Base-by-base conservation (phyloP, 805 yeast species). In the Ascoidea tarda region DNA sequence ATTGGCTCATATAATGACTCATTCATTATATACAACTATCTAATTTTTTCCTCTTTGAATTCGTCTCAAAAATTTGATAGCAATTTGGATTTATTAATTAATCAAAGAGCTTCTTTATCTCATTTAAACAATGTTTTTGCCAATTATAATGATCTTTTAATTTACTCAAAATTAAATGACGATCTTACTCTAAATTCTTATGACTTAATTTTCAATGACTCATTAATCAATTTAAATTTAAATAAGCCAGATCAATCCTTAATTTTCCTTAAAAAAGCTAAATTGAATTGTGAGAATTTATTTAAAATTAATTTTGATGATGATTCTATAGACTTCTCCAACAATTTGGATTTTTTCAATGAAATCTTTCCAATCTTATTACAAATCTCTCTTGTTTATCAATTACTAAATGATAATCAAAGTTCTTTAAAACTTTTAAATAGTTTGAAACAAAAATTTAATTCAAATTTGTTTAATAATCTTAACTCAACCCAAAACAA, bases 81-180 rank as follows among this genome's bases (percentile, higher is more conserved):
- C 14, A 55, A 60, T 10, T 54, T 73, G 46, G 95, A 85, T 63
- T 66, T 85, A 53, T 67, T 77, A 33, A 80, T 84, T 54, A 85
- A 85, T 60, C 85, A 83, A 63, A 72, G 82, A 54, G 88, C 90
- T 2, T 79, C 81, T 10, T 65, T 81, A 31, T 76, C 84, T 21
- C 85, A 78, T 65, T 33, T 56, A 58, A 10, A 12, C 52, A 10
- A 62, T 57, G 6, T 49, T 42, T 14, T 55, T 54, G 47, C 50
- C 44, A 51, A 51, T 47, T 42, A 46, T 57, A 54, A 38, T 33
- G 32, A 16, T 46, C 16, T 42, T 33, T 59, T 57, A 64, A 5
- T 49, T 55, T 38, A 46, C 64, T 5, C 16, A 46, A 46, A 14
- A 6, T 53, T 54, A 33, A 6, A 48, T 12, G 33, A 49, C 16